These are phyloP conservation scores for Trichophyton benhamiae DNA, from an alignment of 2,329 filamentous ascomycete species.

Conservation along the genomic window DNA sequence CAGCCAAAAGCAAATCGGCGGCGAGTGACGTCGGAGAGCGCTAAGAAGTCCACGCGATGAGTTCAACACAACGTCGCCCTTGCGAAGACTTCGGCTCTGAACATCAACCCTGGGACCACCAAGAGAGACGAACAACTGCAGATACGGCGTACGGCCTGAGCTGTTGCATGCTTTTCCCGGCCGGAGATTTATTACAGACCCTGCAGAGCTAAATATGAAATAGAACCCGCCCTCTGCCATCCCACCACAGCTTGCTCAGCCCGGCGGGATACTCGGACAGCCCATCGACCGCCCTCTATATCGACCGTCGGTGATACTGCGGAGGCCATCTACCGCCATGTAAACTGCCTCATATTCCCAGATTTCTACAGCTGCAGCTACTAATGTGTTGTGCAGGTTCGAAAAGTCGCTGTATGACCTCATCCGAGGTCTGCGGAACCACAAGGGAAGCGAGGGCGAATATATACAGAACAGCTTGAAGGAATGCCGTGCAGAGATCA, in stretches of 20 bases:
- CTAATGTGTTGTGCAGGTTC: constrained; percentile 55
- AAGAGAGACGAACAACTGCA: neutral
- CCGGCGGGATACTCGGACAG: neutral
- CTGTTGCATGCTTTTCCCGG: neutral
- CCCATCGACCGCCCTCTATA: neutral
- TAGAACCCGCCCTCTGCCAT: neutral
- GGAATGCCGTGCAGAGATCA: constrained; percentile 90
- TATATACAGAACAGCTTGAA: constrained; percentile 88
- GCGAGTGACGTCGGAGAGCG: neutral
- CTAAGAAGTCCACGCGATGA: neutral
- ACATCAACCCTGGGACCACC: neutral
- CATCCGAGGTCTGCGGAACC: constrained; percentile 86
- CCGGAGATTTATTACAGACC: neutral
- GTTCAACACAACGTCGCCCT: neutral
- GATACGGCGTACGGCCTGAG: neutral
- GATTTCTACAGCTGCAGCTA: neutral
- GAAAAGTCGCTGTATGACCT: constrained; percentile 99
- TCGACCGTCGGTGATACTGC: neutral
- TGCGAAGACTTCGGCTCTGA: too few relatives aligned
- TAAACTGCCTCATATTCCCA: neutral
- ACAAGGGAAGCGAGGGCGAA: constrained; percentile 88
- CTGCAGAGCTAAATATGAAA: neutral
- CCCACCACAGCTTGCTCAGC: neutral
- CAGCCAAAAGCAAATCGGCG: neutral
- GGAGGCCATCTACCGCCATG: neutral